Percentiles rank a stretch among this genome's conserved stretches.
phyloP scores from a whole-genome alignment of 257 asterid genomes.

The Linderniella brevidens region DNA sequence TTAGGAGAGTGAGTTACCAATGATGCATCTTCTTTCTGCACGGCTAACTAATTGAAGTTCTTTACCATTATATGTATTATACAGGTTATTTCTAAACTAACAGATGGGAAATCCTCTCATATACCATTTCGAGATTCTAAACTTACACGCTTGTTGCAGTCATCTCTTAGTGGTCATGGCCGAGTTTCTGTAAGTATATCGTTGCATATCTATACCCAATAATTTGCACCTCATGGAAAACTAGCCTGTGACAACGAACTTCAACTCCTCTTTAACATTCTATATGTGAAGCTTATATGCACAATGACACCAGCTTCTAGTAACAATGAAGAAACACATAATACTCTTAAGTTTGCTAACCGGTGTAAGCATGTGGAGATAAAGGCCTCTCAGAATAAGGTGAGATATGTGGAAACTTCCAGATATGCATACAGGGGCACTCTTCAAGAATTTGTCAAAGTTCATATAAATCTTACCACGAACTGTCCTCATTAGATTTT shows the following conservation, averaged over 20 bases:
- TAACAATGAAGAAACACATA: constrained; percentile 95
- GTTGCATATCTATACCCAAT: too few species aligned
- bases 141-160: constrained; percentile 93
- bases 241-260: too few species aligned
- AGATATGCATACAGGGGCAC: too few species aligned
- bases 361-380: constrained; percentile 96
- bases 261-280: constrained; percentile 12
- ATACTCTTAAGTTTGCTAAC: constrained; percentile 95
- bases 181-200: constrained; percentile 98
- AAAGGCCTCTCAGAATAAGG: constrained; percentile 92
- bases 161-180: constrained; percentile 94
- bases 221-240: too few species aligned
- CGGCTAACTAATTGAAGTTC: too few species aligned
- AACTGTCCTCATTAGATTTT: too few species aligned
- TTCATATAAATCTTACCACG: too few species aligned
- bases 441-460: constrained; percentile 11
- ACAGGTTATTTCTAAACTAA: constrained; percentile 93
- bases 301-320: constrained; percentile 92
- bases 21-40: too few species aligned
- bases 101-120: constrained; percentile 79
- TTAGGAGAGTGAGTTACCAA: too few species aligned
- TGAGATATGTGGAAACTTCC: too few species aligned
- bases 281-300: constrained; percentile 59
- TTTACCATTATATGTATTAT: too few species aligned
- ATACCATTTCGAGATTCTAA: constrained; percentile 93